phyloP scores from a whole-genome alignment of 2,329 filamentous ascomycete genomes.

The Fusarium chlamydosporum region DNA sequence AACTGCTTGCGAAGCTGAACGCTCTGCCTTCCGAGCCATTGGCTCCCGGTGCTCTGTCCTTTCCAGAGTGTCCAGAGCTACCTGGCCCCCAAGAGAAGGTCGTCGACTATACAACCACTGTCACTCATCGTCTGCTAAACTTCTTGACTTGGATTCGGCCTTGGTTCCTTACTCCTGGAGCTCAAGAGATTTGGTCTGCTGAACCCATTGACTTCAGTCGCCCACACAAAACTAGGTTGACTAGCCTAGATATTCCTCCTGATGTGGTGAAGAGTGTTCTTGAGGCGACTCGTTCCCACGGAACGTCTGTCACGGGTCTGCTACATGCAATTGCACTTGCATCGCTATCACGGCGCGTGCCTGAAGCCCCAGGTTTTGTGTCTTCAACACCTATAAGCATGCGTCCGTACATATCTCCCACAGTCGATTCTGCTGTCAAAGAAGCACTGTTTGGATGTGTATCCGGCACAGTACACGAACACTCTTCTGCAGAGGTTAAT shows the following conservation, averaged over 20 bases:
- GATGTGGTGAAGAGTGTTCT: constrained; percentile 54
- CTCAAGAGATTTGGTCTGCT: constrained; percentile 58
- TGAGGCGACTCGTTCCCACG: constrained; percentile 57
- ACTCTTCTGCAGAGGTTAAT: constrained; percentile 46
- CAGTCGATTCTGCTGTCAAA: constrained; percentile 50
- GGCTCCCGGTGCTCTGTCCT: constrained; percentile 39
- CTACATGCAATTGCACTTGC: constrained; percentile 62
- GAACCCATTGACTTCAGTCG: constrained; percentile 53
- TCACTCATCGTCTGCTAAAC: constrained; percentile 57
- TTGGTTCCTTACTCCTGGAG: constrained; percentile 53
- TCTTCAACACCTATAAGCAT: constrained; percentile 62
- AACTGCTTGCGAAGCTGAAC: constrained; percentile 61
- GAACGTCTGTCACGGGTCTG: constrained; percentile 64
- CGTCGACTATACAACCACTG: constrained; percentile 58
- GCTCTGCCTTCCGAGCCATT: constrained; percentile 6
- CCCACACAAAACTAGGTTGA: constrained; percentile 57
- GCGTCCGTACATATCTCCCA: constrained; percentile 55
- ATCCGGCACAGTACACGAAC: constrained; percentile 54
- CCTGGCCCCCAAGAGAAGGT: constrained; percentile 59
- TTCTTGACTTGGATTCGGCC: constrained; percentile 61
- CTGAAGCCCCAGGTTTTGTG: constrained; percentile 55
- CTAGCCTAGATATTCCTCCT: constrained; percentile 55
- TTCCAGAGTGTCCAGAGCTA: constrained; percentile 53
- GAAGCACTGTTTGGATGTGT: constrained; percentile 59
- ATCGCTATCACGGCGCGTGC: constrained; percentile 58